Percentiles rank a stretch among this genome's conserved stretches.
Evolutionary conservation across 495 filamentous ascomycete species (phyloP).

Genomic region (Xeromyces bisporus): DNA sequence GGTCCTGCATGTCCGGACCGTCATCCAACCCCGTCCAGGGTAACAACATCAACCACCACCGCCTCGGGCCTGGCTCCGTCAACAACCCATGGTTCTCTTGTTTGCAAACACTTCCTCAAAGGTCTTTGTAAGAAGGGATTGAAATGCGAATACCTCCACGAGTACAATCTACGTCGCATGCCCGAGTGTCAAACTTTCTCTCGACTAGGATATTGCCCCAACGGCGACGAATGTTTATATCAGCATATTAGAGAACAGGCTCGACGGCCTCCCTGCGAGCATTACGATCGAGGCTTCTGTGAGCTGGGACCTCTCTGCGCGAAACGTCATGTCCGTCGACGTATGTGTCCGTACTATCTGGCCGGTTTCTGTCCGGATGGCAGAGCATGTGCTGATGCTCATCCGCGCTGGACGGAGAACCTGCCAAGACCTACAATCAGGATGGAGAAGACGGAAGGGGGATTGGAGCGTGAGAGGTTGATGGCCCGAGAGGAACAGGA

Average conservation of each 20-base stretch:
- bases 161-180: conserved; percentile 96
- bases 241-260: conserved; percentile 77
- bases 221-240: conserved; percentile 93
- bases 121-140: conserved; percentile 95
- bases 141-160: conserved; percentile 89
- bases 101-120: conserved; percentile 98
- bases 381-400: conserved; percentile 57
- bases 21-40: conserved; percentile 32
- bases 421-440: conserved; percentile 56
- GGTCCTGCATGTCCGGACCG: conserved; percentile 58
- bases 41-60: conserved; percentile 33
- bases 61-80: conserved; percentile 35
- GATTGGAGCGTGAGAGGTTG: conserved; percentile 38
- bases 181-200: conserved; percentile 89
- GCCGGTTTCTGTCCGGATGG: conserved; percentile 92
- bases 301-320: conserved; percentile 72
- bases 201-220: conserved; percentile 79
- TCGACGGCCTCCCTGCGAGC: conserved; percentile 70
- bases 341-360: conserved; percentile 68
- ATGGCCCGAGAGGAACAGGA: conserved; percentile 39
- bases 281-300: conserved; percentile 93
- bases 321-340: conserved; percentile 65
- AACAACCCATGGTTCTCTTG: conserved; percentile 43
- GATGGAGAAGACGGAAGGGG: conserved; percentile 43
- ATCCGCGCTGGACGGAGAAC: conserved; percentile 58